Evolutionary conservation across 2,329 filamentous ascomycete genomes (phyloP), one percentile per base, ranked within the genome.

Genomic region (Thelonectria discophora): DNA sequence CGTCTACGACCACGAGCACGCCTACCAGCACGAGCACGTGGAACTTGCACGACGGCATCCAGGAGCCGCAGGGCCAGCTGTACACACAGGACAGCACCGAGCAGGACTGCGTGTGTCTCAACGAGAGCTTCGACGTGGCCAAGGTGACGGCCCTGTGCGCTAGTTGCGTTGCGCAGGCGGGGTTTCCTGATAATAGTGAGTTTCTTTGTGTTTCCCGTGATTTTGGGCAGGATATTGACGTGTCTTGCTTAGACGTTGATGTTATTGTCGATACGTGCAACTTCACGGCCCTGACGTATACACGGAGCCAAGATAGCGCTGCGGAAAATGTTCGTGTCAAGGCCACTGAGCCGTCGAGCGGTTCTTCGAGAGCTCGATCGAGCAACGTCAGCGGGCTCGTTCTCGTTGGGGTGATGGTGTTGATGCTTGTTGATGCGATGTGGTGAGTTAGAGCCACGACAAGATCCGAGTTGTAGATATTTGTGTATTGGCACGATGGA

Each of bases 41-140:
- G 9, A 52, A 37, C 8, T 57, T 62, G 60, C 52, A 52, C 20
- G 50, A 32, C 27, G 61, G 60, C 24, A 49, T 52, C 56, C 51
- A 50, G 50, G 20, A 65, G 11, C 69, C 65, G 53, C 60, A 60
- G 8, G 65, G 63, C 1, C 61, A 68, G 37, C 15, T 65, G n/a
- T 60, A 65, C 18, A 56, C 66, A 4, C 47, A 66, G 4, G 66
- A 61, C 54, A 68, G 69, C 15, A 70, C 70, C 1, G 78, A 80
- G 58, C 66, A 70, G 53, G 63, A 72, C 13, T 80, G 78, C 53
- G 75, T 79, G 4, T 80, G 78, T 52, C 52, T 63, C 8, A 79
- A 80, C 53, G 65, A 69, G 55, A 80, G 78, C 64, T 80, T 80
- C 53, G 70, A 80, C 47, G 78, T 80, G 12, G 69, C 74, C 34